Evolutionary conservation across 2,329 filamentous ascomycete species (phyloP).

Genomic region (Apiospora koreana): DNA sequence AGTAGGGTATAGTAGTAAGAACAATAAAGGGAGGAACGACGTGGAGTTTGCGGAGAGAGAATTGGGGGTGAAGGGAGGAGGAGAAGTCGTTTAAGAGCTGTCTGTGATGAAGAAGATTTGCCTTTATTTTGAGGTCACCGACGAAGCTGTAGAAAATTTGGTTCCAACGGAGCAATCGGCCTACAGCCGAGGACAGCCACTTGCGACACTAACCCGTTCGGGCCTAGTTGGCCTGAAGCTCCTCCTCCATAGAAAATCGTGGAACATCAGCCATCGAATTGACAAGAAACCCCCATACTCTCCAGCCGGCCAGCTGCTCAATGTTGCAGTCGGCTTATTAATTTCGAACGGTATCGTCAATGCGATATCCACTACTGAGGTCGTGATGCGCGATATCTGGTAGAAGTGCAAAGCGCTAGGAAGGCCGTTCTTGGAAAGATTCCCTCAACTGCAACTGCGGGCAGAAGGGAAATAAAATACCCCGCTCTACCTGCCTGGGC

Average conservation of each 20-base stretch:
- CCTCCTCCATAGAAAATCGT: constrained; percentile 32
- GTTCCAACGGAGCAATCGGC: constrained; percentile 28
- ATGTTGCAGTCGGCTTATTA: neutral
- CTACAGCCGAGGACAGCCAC: constrained; percentile 15
- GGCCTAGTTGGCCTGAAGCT: constrained; percentile 29
- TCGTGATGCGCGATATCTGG: neutral
- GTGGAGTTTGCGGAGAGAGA: constrained; percentile 23
- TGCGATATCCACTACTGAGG: neutral
- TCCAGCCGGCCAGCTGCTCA: neutral
- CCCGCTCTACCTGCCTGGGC: neutral
- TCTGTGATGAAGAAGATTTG: constrained; percentile 17
- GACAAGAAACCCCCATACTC: neutral
- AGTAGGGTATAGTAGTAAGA: constrained; percentile 31
- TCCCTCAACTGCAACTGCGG: neutral
- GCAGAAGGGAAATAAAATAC: neutral
- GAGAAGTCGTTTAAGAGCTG: constrained; percentile 26
- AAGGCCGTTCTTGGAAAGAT: neutral
- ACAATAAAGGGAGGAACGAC: constrained; percentile 32
- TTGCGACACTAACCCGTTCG: constrained; percentile 29
- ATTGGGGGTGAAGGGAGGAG: constrained; percentile 27
- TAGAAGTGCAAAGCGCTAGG: neutral
- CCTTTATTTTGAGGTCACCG: constrained; percentile 23
- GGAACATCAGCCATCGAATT: constrained; percentile 22
- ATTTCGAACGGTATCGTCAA: neutral
- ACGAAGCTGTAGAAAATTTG: constrained; percentile 37